A percentile compares a stretch with the other conserved stretches of the same genome.
Evolutionary conservation across 164 flowering plant genomes (phyloP).

Genomic region (Tetracentron sinense): DNA sequence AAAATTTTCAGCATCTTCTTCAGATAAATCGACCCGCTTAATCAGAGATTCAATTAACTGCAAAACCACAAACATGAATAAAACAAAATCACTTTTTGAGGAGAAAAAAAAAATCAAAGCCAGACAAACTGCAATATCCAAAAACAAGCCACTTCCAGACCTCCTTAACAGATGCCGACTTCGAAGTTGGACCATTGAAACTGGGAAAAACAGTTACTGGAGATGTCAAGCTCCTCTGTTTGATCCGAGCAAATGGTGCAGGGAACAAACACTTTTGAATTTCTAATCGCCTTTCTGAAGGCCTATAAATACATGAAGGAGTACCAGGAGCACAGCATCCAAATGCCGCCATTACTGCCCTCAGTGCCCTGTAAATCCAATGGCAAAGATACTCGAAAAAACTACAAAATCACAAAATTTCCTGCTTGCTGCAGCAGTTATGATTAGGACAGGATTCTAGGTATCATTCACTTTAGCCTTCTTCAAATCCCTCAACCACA

Average conservation of each 20-base stretch:
- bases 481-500: background rate
- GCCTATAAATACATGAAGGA: slow-evolving; percentile 3
- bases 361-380: too few relatives aligned
- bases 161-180: slow-evolving; percentile 13
- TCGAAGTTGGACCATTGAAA: slow-evolving; percentile 1
- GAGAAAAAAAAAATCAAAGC: slow-evolving; percentile 2
- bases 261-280: slow-evolving; percentile 7
- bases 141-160: slow-evolving; percentile 3
- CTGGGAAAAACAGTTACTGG: background rate
- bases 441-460: background rate
- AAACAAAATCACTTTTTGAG: too few relatives aligned
- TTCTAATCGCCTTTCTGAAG: background rate
- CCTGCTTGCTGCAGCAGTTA: background rate
- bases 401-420: background rate
- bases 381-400: too few relatives aligned
- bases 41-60: slow-evolving; percentile 80
- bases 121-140: background rate
- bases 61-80: slow-evolving; percentile 5
- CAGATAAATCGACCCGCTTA: slow-evolving; percentile 64
- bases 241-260: background rate
- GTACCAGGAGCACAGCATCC: slow-evolving; percentile 6
- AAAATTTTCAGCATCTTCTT: slow-evolving; percentile 70
- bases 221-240: background rate
- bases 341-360: slow-evolving; percentile 8
- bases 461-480: background rate